phyloP scores from a whole-genome alignment of 176 grass and related monocot genomes.

The Saccharum spontaneum region DNA sequence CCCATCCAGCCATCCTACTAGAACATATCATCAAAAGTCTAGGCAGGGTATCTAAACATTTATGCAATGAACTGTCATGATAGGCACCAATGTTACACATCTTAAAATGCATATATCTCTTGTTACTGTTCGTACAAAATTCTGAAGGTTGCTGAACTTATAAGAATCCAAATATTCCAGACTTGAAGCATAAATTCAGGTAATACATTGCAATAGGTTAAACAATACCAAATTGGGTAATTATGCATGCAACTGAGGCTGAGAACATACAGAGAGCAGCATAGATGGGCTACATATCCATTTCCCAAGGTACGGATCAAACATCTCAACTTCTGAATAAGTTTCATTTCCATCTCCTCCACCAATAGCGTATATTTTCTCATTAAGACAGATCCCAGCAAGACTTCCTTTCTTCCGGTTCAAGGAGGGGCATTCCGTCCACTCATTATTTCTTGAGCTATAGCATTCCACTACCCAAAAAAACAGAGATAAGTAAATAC shows the following conservation, averaged over 20 bases:
- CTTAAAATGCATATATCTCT: background rate
- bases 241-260: conserved; percentile 15
- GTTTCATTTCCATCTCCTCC: conserved; percentile 71
- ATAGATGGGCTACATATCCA: conserved; percentile 70
- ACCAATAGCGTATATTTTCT: conserved; percentile 88
- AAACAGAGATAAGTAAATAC: conserved; percentile 16
- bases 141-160: conserved; percentile 4
- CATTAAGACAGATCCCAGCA: conserved; percentile 59
- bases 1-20: background rate
- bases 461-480: conserved; percentile 76
- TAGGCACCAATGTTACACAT: background rate
- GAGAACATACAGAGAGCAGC: conserved; percentile 48
- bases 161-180: background rate
- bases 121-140: background rate
- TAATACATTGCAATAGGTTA: background rate
- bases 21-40: conserved; percentile 3
- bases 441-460: conserved; percentile 62
- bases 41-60: background rate
- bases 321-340: conserved; percentile 86
- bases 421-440: conserved; percentile 70
- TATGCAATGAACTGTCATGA: conserved; percentile 10
- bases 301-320: conserved; percentile 79
- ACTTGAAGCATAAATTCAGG: conserved; percentile 15
- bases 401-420: conserved; percentile 72
- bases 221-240: conserved; percentile 27